A percentile compares a stretch with the other conserved stretches of the same genome.
phyloP scores from a whole-genome alignment of 139 green algal genomes.

The Parachlorella kessleri region DNA sequence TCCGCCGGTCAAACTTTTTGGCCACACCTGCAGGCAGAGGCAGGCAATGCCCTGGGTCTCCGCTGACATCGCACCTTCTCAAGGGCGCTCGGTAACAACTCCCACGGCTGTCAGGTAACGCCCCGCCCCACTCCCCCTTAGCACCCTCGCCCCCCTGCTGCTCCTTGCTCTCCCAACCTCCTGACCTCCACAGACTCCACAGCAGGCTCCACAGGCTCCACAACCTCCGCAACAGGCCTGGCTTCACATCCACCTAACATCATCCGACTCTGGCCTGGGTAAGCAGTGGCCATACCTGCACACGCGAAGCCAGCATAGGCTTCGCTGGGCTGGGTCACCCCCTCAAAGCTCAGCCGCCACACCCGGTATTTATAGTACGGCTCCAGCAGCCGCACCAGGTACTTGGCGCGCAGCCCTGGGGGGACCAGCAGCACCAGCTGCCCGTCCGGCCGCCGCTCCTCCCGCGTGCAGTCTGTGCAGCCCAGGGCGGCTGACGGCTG shows the following conservation, averaged over 20 bases:
- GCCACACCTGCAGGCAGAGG: background rate
- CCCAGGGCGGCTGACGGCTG: background rate
- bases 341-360: constrained; percentile 16
- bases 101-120: background rate
- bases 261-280: background rate
- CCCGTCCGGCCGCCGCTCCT: background rate
- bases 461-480: constrained; percentile 13
- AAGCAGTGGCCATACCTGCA: background rate
- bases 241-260: background rate
- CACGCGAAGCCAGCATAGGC: constrained; percentile 15
- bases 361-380: constrained; percentile 12
- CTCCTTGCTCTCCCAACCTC: background rate
- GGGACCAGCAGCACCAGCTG: constrained; percentile 11
- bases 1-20: background rate
- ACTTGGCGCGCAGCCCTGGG: background rate
- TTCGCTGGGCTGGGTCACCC: background rate
- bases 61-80: background rate
- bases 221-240: background rate
- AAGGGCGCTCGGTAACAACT: background rate
- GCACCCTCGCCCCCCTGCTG: background rate
- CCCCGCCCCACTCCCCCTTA: background rate
- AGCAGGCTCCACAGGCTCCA: background rate
- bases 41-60: background rate
- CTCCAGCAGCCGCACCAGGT: constrained; percentile 23
- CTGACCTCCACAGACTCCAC: background rate